phyloP scores from a whole-genome alignment of 345 rosid species.

The Salix caprea region DNA sequence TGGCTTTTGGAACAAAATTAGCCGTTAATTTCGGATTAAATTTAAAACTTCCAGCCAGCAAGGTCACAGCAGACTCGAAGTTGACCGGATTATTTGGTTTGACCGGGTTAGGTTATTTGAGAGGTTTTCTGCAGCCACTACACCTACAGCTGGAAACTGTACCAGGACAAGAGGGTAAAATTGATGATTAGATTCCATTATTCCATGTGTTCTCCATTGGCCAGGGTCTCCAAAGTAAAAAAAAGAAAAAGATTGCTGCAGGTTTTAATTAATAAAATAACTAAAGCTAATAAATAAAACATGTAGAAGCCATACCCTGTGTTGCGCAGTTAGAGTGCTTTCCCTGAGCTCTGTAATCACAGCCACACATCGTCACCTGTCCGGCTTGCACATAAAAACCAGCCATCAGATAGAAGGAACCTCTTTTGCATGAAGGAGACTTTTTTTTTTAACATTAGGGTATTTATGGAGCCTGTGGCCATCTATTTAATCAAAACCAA shows the following conservation, averaged over 20 bases:
- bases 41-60: slow-evolving; percentile 32
- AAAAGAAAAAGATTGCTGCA: slow-evolving; percentile 31
- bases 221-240: slow-evolving; percentile 18
- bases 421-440: too few relatives aligned
- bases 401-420: too few relatives aligned
- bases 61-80: slow-evolving; percentile 20
- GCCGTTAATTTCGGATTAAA: slow-evolving; percentile 26
- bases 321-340: not conserved
- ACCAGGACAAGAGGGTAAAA: slow-evolving; percentile 43
- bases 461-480: not conserved
- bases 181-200: slow-evolving; percentile 57
- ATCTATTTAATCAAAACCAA: not conserved
- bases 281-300: slow-evolving; percentile 5
- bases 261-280: slow-evolving; percentile 7
- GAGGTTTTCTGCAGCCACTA: not conserved
- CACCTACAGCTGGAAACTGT: slow-evolving; percentile 45
- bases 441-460: too few relatives aligned
- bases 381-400: not conserved
- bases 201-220: slow-evolving; percentile 30
- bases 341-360: slow-evolving; percentile 17
- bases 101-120: slow-evolving; percentile 18
- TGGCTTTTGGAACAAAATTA: not conserved
- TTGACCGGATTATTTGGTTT: slow-evolving; percentile 37
- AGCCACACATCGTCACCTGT: not conserved
- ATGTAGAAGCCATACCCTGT: not conserved